These are phyloP conservation scores for Cutaneotrichosporon cyanovorans DNA, from an alignment of 1,284 basidiomycete species.

Conservation along the genomic window DNA sequence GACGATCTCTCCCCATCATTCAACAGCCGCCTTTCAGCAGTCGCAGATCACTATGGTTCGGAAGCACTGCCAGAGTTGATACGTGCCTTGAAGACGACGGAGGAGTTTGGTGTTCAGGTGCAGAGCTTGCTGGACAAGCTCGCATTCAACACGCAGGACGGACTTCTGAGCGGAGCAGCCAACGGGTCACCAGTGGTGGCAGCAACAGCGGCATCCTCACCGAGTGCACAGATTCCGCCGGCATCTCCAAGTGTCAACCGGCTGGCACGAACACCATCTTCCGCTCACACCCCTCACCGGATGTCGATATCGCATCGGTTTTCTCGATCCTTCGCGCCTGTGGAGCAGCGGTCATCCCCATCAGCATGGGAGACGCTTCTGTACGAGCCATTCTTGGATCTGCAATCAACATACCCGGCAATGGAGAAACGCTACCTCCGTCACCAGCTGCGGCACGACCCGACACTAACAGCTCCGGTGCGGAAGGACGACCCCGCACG, in stretches of 20 bases:
- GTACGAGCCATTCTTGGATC: conserved; percentile 85
- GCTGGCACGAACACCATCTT: neutral
- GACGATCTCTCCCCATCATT: conserved; percentile 70
- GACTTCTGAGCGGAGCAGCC: conserved; percentile 18
- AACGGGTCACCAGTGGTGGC: neutral
- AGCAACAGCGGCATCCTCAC: conserved; percentile 6
- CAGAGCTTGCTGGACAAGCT: conserved; percentile 67
- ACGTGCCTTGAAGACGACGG: conserved; percentile 60
- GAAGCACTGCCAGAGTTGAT: conserved; percentile 63
- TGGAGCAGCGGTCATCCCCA: conserved; percentile 10
- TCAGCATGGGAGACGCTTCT: conserved; percentile 71
- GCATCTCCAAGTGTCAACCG: conserved; percentile 5
- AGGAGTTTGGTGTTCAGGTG: conserved; percentile 65
- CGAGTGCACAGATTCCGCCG: conserved; percentile 7
- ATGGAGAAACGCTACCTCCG: conserved; percentile 66
- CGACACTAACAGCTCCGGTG: conserved; percentile 39
- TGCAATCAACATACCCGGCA: conserved; percentile 69
- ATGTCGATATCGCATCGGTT: conserved; percentile 29
- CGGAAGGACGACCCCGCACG: conserved; percentile 55
- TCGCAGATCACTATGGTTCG: conserved; percentile 59
- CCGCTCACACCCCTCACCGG: conserved; percentile 8
- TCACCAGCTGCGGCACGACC: conserved; percentile 51
- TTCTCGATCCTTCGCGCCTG: conserved; percentile 22
- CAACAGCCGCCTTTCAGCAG: conserved; percentile 61
- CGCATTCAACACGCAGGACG: conserved; percentile 32